Percentiles rank a stretch among this genome's conserved stretches.
Evolutionary conservation across 306 rosid genomes (phyloP).

Genomic region (Prunus armeniaca): DNA sequence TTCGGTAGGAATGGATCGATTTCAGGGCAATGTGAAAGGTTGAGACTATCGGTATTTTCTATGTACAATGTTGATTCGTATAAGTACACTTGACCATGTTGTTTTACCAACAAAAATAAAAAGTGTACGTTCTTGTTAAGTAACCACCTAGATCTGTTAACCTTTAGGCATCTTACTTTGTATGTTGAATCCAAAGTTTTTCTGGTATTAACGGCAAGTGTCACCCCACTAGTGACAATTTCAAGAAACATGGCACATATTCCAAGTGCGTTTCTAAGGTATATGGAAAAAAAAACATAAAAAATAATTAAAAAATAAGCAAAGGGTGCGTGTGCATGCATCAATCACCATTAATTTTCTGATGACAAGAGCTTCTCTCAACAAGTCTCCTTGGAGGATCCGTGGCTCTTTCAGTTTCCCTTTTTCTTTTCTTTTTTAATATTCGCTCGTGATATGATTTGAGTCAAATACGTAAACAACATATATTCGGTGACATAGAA

Average conservation of each 20-base stretch:
- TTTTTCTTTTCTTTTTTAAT: no score
- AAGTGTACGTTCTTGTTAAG: neutral
- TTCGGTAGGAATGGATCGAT: neutral
- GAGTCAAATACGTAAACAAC: no score
- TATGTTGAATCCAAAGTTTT: neutral
- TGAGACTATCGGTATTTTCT: neutral
- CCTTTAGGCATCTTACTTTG: neutral
- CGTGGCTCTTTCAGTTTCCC: no score
- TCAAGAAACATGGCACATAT: neutral
- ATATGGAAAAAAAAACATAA: neutral
- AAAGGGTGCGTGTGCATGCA: no score
- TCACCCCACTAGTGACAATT: neutral
- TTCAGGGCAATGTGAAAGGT: neutral
- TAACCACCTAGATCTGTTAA: neutral
- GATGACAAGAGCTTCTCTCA: no score
- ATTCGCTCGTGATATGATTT: no score
- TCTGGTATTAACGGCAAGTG: neutral
- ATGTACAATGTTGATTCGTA: neutral
- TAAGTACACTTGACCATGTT: neutral
- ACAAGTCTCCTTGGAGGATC: no score
- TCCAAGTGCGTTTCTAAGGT: neutral
- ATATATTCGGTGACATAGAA: no score
- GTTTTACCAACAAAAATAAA: neutral
- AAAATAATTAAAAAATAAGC: no score
- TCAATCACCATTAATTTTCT: no score